A percentile compares a stretch with the other conserved stretches of the same genome.
These are phyloP conservation scores for Mucor velutinosus DNA, from an alignment of 371 early-diverging fungal species.

Conservation along the genomic window DNA sequence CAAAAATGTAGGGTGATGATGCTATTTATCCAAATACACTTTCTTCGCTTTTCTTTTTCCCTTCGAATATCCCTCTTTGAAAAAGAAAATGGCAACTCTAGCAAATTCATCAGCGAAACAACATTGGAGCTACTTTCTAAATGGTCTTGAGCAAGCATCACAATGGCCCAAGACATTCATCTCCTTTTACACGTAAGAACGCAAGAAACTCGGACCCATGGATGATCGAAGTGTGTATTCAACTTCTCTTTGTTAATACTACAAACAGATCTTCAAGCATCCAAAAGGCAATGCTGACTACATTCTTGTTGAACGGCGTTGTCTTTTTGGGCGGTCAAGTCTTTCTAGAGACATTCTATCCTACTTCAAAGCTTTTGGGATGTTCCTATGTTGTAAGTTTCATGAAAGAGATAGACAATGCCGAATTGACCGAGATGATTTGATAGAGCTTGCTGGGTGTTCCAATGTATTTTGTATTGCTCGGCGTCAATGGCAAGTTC, in stretches of 20 bases:
- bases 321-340: conserved; percentile 39
- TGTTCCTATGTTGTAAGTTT: conserved; percentile 39
- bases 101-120: conserved; percentile 25
- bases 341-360: conserved; percentile 35
- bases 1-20: background rate
- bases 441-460: conserved; percentile 35
- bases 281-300: conserved; percentile 36
- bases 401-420: background rate
- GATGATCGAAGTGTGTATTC: background rate
- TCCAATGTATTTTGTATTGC: conserved; percentile 41
- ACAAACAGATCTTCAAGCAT: conserved; percentile 34
- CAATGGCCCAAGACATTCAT: conserved; percentile 45
- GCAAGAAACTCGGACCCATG: background rate
- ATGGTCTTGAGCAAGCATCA: conserved; percentile 40
- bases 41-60: background rate
- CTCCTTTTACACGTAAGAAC: conserved; percentile 38
- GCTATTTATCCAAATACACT: background rate
- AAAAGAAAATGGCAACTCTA: conserved; percentile 23
- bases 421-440: background rate
- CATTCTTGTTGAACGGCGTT: conserved; percentile 38
- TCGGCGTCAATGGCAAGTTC: conserved; percentile 39
- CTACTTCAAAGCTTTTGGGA: conserved; percentile 29
- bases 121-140: conserved; percentile 36
- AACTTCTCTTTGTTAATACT: background rate
- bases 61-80: background rate